Base-by-base conservation (phyloP, 257 asterid genomes). In the Solanum neorickii region DNA sequence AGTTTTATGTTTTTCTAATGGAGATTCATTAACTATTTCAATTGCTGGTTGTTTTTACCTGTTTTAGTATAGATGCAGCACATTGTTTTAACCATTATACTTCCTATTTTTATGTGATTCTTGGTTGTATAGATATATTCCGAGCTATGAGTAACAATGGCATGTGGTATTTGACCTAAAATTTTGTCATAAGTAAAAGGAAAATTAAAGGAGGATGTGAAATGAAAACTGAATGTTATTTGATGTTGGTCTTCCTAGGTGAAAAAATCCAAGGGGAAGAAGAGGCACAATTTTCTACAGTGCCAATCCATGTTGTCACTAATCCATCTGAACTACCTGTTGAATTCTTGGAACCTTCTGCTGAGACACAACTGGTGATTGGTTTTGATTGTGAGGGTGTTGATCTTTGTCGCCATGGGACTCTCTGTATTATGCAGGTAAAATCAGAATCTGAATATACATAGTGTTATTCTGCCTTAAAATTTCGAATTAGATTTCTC, bases 351-450 rank as follows among this genome's bases (percentile, higher is more conserved):
- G 95, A 95, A 90, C 99, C 99, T 88, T 93, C 99, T 62, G 84
- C 86, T 86, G 96, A 93, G 87, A 92, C 39, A 86, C 89, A 92
- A 89, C 87, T 97, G 78, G 95, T 94, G 60, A 92, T 97, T 87
- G 99, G 99, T 92, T 93, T 97, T 78, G 99, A 97, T 87, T 97
- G 99, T 91, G 99, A 97, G 93, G 99, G 99, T 91, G 98, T 92
- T 88, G 97, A 97, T 91, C 99, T 97, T 70, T 94, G 99, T 88
- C 98, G 99, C 86, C 86, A 93, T 80, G 99, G 99, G 89, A 86
- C 94, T 78, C 98, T 97, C 85, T 97, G 99, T 89, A 92, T 97
- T 33, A 95, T 97, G 96, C 99, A 97, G 99, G 99, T 96, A 87
- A 73, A 42, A 65, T 29, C 66, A 49, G 15, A 82, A 80, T 18